Evolutionary conservation across 2,329 filamentous ascomycete genomes (phyloP), one percentile per base, ranked within the genome.

Genomic region (Thelonectria blattea): DNA sequence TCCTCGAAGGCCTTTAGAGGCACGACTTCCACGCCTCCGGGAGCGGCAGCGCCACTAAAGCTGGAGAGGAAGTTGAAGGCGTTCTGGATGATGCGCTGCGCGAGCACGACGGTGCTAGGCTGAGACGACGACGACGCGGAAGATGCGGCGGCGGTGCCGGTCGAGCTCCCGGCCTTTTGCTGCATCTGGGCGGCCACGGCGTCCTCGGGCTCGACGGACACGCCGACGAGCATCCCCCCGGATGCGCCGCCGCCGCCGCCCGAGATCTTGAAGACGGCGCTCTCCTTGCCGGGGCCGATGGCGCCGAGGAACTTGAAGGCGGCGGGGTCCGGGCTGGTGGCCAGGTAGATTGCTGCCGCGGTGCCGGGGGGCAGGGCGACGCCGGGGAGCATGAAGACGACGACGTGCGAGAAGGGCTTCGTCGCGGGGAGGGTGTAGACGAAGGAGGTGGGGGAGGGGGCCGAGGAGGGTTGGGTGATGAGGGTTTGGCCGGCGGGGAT

Each of bases 61-160:
- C 92, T 91, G 3, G 94, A 88, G 58, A 99, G 81, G 75, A 97
- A 98, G 77, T 99, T 97, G 77, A 98, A 99, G 14, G 94, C 95
- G 76, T 97, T 97, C 70, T 92, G 90, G 70, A 99, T 98, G 69
- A 99, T 97, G 65, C 92, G 83, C 78, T 98, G 93, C 30, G 95
- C 95, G 22, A 99, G 82, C 2, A 92, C 80, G 65, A 91, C 87
- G 0, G 92, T 95, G n/a, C 85, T 82, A 1, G 87, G 81, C 48
- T 79, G 77, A 27, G 74, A 71, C 61, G 70, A 62, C 63, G 73
- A n/a, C n/a, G n/a, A 52, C 24, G 58, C 20, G 15, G 30, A 37
- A 20, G 48, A n/a, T 11, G 37, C 37, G 20, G 46, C 18, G 12
- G 46, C 18, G 12, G 62, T 11, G 34, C 24, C 34, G 4, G 34